Evolutionary conservation across 2,329 filamentous ascomycete species (phyloP).

Genomic region (Juglanconis juglandina): DNA sequence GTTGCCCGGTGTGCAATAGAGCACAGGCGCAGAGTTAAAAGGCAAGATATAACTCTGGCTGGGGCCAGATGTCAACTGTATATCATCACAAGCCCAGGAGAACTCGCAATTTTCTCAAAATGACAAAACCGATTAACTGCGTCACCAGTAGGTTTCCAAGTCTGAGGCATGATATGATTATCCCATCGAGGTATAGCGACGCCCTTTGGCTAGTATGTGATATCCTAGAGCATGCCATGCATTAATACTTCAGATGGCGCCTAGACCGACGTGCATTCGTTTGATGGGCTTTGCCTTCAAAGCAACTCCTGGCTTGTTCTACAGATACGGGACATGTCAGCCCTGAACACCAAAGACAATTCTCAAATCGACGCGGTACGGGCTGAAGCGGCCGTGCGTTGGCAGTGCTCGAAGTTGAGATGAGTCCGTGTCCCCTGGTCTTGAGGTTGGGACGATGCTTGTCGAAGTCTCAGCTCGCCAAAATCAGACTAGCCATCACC

Average conservation of each 20-base stretch:
- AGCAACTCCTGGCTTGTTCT: too few species aligned
- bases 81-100: not conserved
- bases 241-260: not conserved
- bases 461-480: not conserved
- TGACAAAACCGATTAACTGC: too few species aligned
- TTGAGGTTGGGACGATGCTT: not conserved
- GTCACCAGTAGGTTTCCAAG: not conserved
- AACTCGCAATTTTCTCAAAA: not conserved
- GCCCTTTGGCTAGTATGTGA: conserved; percentile 1
- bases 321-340: not conserved
- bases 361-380: not conserved
- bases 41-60: too few species aligned
- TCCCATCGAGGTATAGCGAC: conserved; percentile 1
- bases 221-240: not conserved
- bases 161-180: not conserved
- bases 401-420: not conserved
- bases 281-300: not conserved
- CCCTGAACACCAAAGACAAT: not conserved
- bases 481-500: conserved; percentile 4
- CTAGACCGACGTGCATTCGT: not conserved
- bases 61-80: too few species aligned
- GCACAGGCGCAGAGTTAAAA: too few species aligned
- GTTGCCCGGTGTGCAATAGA: too few species aligned
- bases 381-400: not conserved
- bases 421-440: not conserved